A percentile compares a stretch with the other conserved stretches of the same genome.
Evolutionary conservation across 2,329 filamentous ascomycete genomes (phyloP).

Genomic region (Aspergillus sp.): DNA sequence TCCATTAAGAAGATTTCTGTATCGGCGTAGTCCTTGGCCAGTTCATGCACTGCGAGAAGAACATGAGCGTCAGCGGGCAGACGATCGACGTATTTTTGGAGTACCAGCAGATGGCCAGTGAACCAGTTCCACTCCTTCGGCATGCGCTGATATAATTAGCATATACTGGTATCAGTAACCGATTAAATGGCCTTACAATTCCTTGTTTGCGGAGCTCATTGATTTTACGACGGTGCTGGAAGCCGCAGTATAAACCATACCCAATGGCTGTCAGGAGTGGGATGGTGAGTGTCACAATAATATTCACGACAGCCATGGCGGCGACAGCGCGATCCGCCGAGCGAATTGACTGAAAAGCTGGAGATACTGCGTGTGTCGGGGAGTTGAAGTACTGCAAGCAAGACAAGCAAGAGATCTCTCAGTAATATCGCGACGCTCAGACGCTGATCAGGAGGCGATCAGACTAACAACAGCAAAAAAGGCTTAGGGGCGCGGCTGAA

Average conservation of each 20-base stretch:
- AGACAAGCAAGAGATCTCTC: no score
- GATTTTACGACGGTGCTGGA: not conserved
- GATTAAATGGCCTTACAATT: not conserved
- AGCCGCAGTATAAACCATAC: not conserved
- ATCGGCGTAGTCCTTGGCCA: not conserved
- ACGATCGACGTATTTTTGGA: not conserved
- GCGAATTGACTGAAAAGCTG: no score
- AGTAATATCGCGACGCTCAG: no score
- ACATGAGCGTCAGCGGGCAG: not conserved
- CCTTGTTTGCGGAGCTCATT: not conserved
- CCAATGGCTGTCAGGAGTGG: not conserved
- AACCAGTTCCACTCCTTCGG: not conserved
- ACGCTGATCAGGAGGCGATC: no score
- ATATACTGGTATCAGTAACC: not conserved
- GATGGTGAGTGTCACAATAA: not conserved
- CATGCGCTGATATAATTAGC: not conserved
- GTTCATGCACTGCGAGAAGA: not conserved
- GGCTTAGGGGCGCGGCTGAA: not conserved
- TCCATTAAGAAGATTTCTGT: not conserved
- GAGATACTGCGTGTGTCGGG: no score
- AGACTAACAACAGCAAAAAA: no score
- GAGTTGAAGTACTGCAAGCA: no score
- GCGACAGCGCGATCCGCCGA: no score
- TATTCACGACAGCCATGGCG: not conserved
- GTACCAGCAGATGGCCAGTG: not conserved